Evolutionary conservation across 75 land plant genomes (phyloP).

Genomic region (Pinus taeda): DNA sequence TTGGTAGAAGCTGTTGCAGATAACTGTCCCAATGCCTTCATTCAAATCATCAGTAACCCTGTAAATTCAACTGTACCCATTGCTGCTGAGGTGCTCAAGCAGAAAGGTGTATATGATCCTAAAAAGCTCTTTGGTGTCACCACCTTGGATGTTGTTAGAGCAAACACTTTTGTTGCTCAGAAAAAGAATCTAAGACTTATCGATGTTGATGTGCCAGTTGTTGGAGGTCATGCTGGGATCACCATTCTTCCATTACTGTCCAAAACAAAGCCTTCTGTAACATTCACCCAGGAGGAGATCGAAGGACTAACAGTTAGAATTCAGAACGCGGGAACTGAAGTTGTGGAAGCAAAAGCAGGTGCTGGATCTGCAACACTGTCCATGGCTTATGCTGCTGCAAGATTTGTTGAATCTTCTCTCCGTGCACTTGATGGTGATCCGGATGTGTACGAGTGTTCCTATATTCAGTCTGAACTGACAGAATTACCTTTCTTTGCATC

Average conservation of each 20-base stretch:
- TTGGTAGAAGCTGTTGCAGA: constrained; percentile 82
- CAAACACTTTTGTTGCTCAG: constrained; percentile 90
- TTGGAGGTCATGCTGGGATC: constrained; percentile 97
- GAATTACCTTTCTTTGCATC: constrained; percentile 92
- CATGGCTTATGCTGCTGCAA: constrained; percentile 87
- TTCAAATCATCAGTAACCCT: constrained; percentile 73
- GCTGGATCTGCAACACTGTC: constrained; percentile 98
- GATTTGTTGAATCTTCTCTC: constrained; percentile 88
- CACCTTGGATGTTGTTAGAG: constrained; percentile 94
- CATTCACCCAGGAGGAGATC: constrained; percentile 63
- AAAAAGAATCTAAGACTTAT: constrained; percentile 29
- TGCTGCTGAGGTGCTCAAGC: constrained; percentile 95
- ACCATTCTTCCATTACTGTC: constrained; percentile 96
- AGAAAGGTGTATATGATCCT: constrained; percentile 75
- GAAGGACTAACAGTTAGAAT: constrained; percentile 89
- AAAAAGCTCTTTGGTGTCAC: constrained; percentile 97
- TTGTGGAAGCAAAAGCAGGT: constrained; percentile 99
- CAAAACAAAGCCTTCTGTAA: constrained; percentile 43
- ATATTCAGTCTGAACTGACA: constrained; percentile 74
- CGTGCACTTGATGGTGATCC: constrained; percentile 83
- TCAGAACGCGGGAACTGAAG: constrained; percentile 98
- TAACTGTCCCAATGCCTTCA: constrained; percentile 79
- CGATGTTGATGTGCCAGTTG: constrained; percentile 97
- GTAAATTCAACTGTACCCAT: constrained; percentile 99
- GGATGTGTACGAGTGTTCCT: constrained; percentile 82